Base-by-base conservation (phyloP, 208 protist genomes). In the Acanthamoeba sp. region DNA sequence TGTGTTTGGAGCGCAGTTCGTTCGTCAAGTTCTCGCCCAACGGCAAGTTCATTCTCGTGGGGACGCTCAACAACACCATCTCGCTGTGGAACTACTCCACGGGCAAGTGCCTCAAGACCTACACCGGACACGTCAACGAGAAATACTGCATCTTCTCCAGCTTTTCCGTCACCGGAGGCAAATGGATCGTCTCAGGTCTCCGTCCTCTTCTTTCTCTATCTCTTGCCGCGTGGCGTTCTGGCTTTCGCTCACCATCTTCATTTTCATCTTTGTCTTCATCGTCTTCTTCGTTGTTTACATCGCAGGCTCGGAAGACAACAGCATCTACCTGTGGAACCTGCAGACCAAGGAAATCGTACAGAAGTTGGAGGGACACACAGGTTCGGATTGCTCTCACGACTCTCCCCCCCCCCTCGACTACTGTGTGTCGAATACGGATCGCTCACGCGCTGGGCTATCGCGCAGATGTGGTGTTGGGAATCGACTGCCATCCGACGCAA, bases 11-110 rank as follows among this genome's bases (percentile, higher is more conserved):
- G 38, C 42, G 10, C 84, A 96, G 95, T 52, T 97, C 97, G 32
- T 97, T 95, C 95, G 97, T 97, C 18, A 97, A 96, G 66, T 98
- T 98, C 82, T 98, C 97, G 66, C 98, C 98, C 38, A 98, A 98
- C 96, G 97, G 97, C 32, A 97, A 97, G 76, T 98, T 96, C 93
- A 95, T 98, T 36, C 94, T 98, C 0, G 96, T 95, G 0, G 94
- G 95, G 36, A 97, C 96, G 50, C 93, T 98, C 7, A 95, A 98
- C 91, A 95, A 55, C 38, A 95, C 59, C 1, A 57, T 98, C 22
- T 69, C 96, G 29, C 73, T 98, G 50, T 98, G 97, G 97, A 95
- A 97, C 89, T 97, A 96, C 84, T 64, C 64, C 73, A 97, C 95
- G 20, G 94, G 93, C 48, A 97, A 97, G 38, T 93, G 89, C n/a